These are phyloP conservation scores for Pharnaceum exiguum DNA, from an alignment of 148 eudicot species.

Conservation along the genomic window DNA sequence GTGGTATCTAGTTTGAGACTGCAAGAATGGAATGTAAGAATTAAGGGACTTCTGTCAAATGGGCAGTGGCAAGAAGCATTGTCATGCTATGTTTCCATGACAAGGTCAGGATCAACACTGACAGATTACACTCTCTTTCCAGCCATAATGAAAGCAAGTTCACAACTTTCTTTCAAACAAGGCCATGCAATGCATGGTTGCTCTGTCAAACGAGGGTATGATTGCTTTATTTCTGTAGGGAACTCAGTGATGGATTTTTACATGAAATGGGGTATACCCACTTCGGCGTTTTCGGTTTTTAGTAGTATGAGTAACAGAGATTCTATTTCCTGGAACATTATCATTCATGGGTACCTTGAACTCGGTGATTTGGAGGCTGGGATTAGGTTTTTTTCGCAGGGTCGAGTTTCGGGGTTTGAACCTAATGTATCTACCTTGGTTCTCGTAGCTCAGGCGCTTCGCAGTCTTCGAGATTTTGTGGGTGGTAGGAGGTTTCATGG, in stretches of 20 bases:
- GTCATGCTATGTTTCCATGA: slow-evolving; percentile 29
- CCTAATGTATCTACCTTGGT: slow-evolving; percentile 75
- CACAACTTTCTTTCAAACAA: slow-evolving; percentile 33
- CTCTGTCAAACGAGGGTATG: slow-evolving; percentile 56
- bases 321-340: slow-evolving; percentile 78
- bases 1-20: slow-evolving; percentile 22
- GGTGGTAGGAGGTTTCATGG: slow-evolving; percentile 52
- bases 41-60: slow-evolving; percentile 37
- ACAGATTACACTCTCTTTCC: slow-evolving; percentile 49
- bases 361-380: slow-evolving; percentile 42
- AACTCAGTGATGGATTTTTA: slow-evolving; percentile 68
- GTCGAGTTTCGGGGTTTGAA: slow-evolving; percentile 45
- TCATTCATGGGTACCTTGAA: slow-evolving; percentile 55
- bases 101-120: slow-evolving; percentile 26
- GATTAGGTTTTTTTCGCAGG: slow-evolving; percentile 44
- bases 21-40: slow-evolving; percentile 26
- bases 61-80: slow-evolving; percentile 49
- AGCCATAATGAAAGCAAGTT: slow-evolving; percentile 61
- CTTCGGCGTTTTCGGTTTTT: slow-evolving; percentile 33
- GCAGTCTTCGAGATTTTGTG: slow-evolving; percentile 19
- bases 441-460: slow-evolving; percentile 52
- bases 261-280: slow-evolving; percentile 45
- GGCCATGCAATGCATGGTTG: slow-evolving; percentile 60
- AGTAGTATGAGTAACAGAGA: slow-evolving; percentile 32
- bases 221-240: slow-evolving; percentile 41